Evolutionary conservation across 176 grass and related monocot genomes (phyloP), one percentile per base, ranked within the genome.

Genomic region (sorghum (Sorghum bicolor)): DNA sequence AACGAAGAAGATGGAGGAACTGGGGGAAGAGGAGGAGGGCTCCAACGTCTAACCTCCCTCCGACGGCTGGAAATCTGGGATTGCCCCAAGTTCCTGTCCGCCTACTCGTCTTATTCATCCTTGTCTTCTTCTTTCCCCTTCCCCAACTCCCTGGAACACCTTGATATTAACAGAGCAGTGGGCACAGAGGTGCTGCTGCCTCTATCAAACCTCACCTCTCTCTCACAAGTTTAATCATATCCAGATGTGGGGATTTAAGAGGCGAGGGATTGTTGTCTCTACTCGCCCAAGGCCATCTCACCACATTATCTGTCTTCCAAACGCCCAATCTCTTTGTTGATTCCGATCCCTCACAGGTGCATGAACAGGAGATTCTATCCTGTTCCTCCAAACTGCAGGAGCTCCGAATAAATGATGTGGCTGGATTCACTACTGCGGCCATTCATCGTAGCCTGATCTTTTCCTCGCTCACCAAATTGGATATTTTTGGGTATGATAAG

Each of bases 11-110:
- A 55, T 3, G 74, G 3, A 61, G 10, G 24, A 26, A 61, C 3
- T 26, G 0, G 62, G 8, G 1, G 28, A 11, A 3, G 22, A 11
- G 34, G 34, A 44, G 80, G 67, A 1, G 79, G 65, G 0, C 38
- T 72, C 52, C 80, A 45, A 72, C 25, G 10, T 26, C 34, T 82
- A 5, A 1, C 4, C 52, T 82, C 80, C 16, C 67, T 82, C 36
- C 4, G 5, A 4, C 4, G 3, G 19, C 60, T 82, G 10, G 0
- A 0, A 0, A 14, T 53, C 0, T 0, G 0, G 0, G 0, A 0
- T 1, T 37, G 64, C 36, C 52, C 32, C 2, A 3, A 31, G 25
- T n/a, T 82, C 5, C 36, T 72, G 25, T 72, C 67, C 47, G 19
- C 62, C 58, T 78, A 31, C 10, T 55, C 15, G 1, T 55, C 19